Percentiles rank a stretch among this genome's conserved stretches.
phyloP scores from a whole-genome alignment of 225 moss, liverwort and hornwort genomes.

The Pleurozium schreberi region DNA sequence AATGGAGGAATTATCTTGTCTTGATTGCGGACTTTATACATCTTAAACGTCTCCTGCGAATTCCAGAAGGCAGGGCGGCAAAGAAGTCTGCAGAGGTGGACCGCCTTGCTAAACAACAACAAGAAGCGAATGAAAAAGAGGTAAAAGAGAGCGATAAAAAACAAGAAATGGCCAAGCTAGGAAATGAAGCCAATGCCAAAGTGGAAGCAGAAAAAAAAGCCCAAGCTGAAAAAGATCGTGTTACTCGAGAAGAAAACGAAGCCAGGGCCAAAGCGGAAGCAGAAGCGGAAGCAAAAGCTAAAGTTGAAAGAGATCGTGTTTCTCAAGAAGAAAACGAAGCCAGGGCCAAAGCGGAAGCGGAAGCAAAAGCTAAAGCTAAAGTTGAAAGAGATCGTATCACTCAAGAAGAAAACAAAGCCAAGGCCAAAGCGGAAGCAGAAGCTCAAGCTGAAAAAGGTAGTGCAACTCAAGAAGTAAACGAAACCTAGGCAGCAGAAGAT shows the following conservation, averaged over 20 bases:
- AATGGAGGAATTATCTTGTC: neutral
- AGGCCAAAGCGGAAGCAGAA: neutral
- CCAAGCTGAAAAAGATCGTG: neutral
- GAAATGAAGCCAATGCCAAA: neutral
- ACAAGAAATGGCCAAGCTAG: neutral
- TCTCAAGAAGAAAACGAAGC: neutral
- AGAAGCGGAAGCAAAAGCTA: neutral
- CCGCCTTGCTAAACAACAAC: neutral
- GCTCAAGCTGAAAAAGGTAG: neutral
- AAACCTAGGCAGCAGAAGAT: neutral
- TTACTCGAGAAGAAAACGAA: neutral
- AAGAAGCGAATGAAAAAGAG: neutral
- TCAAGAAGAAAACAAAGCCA: neutral
- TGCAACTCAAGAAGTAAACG: neutral
- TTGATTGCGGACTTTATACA: neutral
- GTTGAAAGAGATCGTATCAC: neutral
- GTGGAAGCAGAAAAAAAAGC: neutral
- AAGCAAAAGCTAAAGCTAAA: neutral
- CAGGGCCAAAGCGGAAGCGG: neutral
- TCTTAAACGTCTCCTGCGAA: neutral
- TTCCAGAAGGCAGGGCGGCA: neutral
- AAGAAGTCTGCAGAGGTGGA: neutral
- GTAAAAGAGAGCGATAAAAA: neutral
- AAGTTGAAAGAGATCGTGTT: neutral
- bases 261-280: neutral